These are phyloP conservation scores for Turnera subulata DNA, from an alignment of 345 rosid species.

Conservation along the genomic window DNA sequence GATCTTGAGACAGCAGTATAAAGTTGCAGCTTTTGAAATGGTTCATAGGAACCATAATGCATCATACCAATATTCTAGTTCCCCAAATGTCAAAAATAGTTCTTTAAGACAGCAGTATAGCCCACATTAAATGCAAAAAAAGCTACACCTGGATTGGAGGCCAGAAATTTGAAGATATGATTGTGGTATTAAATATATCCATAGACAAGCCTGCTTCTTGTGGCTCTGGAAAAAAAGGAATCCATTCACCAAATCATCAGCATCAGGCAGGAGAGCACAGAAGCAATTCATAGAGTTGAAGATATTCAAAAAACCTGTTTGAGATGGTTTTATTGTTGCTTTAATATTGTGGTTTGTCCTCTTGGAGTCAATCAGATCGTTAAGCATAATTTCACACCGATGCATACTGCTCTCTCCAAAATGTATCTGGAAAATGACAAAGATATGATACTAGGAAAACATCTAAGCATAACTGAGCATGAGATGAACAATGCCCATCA, in stretches of 20 bases:
- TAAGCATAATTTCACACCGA: slow-evolving; percentile 96
- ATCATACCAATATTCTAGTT: not conserved
- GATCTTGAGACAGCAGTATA: not conserved
- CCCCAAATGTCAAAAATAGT: not conserved
- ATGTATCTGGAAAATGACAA: slow-evolving; percentile 55
- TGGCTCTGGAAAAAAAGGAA: slow-evolving; percentile 29
- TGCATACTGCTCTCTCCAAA: slow-evolving; percentile 98
- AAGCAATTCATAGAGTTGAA: slow-evolving; percentile 7
- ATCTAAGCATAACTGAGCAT: not conserved
- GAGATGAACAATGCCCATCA: not conserved
- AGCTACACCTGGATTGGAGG: slow-evolving; percentile 83
- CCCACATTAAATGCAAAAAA: not conserved
- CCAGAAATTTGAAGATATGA: slow-evolving; percentile 94
- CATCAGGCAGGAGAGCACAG: not conserved
- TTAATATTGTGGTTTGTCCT: slow-evolving; percentile 85
- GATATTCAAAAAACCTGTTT: slow-evolving; percentile 36
- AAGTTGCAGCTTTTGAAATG: too few species aligned
- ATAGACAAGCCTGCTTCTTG: slow-evolving; percentile 45
- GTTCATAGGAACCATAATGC: not conserved
- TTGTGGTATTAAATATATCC: slow-evolving; percentile 70
- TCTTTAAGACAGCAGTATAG: not conserved
- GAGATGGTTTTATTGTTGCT: slow-evolving; percentile 50
- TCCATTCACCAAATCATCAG: slow-evolving; percentile 1
- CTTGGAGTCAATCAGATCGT: slow-evolving; percentile 93
- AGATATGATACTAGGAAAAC: slow-evolving; percentile 4